Base-by-base conservation (phyloP, 2,329 filamentous ascomycete genomes). In the Fusarium pseudonygamai region DNA sequence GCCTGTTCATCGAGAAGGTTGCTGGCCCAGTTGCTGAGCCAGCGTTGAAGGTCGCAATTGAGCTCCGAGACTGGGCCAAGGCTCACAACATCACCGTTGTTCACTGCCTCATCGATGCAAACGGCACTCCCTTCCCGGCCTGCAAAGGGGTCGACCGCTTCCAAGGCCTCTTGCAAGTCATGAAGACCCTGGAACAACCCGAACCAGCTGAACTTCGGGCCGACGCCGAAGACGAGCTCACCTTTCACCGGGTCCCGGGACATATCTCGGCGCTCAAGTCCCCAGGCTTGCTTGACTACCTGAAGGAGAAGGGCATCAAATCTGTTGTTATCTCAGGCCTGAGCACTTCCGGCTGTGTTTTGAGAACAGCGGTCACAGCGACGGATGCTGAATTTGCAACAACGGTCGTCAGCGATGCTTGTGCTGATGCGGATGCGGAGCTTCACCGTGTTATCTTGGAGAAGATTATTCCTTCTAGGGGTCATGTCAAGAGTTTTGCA, bases 41-140 rank as follows among this genome's bases (percentile, higher is more conserved):
- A n/a, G 57, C 61, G 1, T 18, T 45, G 18, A 47, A 62, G 9
- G 32, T 30, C 7, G 32, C 61, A 20, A 15, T 45, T 26, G 45
- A 64, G 15, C 39, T 64, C 13, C 39, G 57, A 45, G 28, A 62
- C 28, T 64, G 61, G 57, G 61, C 61, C 20, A 62, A 52, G 42
- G 10, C 22, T 28, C 46, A 64, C 8, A 60, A 60, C 32, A 62
- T 64, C 32, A 34, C 61, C 0, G 26, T 64, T n/a, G n/a, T 62
- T 16, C 61, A 64, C 39, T 64, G 61, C 22, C 61, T 64, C 2
- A 62, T 64, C 9, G 32, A 64, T 20, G 4, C 45, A 14, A 62
- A 64, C 7, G n/a, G 32, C 4, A 47, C 52, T 14, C 53, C 55
- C 0, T 46, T n/a, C 12, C 34, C 60, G 4, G 22, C 55, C 6